Percentiles rank a stretch among this genome's conserved stretches.
These are phyloP conservation scores for Solanum bulbocastanum DNA, from an alignment of 257 asterid genomes.

Conservation along the genomic window DNA sequence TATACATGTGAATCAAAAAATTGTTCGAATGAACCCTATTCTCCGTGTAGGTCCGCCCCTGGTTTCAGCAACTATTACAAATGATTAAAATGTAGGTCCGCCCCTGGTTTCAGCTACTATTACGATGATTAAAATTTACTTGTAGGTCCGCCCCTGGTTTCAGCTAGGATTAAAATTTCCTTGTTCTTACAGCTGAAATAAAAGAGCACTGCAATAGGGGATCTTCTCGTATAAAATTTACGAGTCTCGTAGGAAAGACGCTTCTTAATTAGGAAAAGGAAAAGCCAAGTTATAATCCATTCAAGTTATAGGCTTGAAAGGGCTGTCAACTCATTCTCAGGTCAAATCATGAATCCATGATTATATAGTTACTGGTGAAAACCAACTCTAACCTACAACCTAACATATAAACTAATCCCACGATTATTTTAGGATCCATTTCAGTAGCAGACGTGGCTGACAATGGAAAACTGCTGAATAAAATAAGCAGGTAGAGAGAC, in stretches of 20 bases:
- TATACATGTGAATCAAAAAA: no score
- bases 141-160: no score
- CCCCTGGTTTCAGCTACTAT: background rate
- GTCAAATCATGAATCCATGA: background rate
- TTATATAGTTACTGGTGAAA: background rate
- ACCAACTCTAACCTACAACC: background rate
- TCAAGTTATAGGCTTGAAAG: background rate
- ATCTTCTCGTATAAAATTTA: background rate
- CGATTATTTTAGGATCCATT: background rate
- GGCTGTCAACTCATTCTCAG: background rate
- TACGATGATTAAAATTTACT: background rate
- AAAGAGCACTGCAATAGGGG: background rate
- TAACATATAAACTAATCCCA: background rate
- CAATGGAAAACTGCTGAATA: background rate
- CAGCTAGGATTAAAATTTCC: background rate
- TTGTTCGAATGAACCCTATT: no score
- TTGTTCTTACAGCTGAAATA: background rate
- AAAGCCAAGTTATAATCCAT: background rate
- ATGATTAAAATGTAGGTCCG: no score
- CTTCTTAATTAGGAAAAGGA: background rate
- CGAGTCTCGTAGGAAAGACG: background rate
- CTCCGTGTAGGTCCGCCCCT: no score
- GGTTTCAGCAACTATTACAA: background rate
- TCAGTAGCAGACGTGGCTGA: background rate
- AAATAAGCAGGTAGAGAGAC: background rate